A percentile compares a stretch with the other conserved stretches of the same genome.
phyloP scores from a whole-genome alignment of 306 rosid genomes.

The Cucumis hystrix region DNA sequence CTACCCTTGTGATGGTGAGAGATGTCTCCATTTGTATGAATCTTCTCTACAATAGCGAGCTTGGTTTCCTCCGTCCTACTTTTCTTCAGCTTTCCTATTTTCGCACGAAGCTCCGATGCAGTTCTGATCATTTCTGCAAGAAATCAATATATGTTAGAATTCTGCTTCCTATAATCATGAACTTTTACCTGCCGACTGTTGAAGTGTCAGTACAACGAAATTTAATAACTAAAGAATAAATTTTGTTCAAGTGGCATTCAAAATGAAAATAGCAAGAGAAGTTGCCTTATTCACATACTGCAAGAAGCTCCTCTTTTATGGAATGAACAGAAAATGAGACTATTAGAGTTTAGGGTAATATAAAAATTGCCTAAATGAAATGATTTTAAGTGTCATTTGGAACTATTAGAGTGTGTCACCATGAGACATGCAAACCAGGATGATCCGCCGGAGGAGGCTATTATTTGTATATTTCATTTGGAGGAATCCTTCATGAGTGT shows the following conservation, averaged over 20 bases:
- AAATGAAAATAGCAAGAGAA: neutral
- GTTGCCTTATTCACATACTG: neutral
- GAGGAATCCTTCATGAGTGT: neutral
- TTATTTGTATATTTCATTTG: neutral
- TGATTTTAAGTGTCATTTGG: neutral
- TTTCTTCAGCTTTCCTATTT: constrained; percentile 30
- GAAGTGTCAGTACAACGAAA: neutral
- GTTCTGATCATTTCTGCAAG: constrained; percentile 39
- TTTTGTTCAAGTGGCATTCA: neutral
- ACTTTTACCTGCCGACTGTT: neutral
- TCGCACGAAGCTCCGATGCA: constrained; percentile 41
- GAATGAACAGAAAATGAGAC: neutral
- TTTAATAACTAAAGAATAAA: neutral
- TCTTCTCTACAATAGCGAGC: constrained; percentile 13
- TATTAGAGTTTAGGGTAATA: neutral
- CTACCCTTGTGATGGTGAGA: constrained; percentile 33
- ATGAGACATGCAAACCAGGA: neutral
- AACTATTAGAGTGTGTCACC: neutral
- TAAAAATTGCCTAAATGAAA: neutral
- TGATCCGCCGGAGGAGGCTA: neutral
- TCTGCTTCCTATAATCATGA: neutral
- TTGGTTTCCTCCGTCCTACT: constrained; percentile 27
- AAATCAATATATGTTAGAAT: neutral
- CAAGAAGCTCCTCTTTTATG: neutral
- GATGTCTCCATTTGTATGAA: constrained; percentile 19